Evolutionary conservation across 148 eudicot species (phyloP).

Genomic region (Camellia lanceoleosa): DNA sequence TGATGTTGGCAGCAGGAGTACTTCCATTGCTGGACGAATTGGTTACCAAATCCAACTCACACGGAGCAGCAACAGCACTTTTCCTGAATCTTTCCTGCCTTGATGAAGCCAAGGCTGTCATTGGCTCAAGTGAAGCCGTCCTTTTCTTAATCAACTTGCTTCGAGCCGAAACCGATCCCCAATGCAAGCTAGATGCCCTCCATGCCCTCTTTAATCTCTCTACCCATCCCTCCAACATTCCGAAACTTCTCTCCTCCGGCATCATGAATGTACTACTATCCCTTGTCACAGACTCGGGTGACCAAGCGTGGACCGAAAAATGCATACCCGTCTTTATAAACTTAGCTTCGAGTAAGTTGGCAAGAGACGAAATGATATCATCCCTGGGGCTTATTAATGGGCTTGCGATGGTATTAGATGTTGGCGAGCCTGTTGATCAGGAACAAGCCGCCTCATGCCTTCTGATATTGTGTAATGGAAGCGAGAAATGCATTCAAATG

Average conservation of each 20-base stretch:
- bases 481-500: constrained; percentile 74
- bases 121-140: constrained; percentile 69
- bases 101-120: constrained; percentile 77
- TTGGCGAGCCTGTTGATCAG: constrained; percentile 81
- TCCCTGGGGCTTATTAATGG: constrained; percentile 49
- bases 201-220: constrained; percentile 85
- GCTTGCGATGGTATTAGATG: constrained; percentile 64
- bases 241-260: constrained; percentile 63
- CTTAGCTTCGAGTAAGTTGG: constrained; percentile 51
- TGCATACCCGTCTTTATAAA: constrained; percentile 74
- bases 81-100: constrained; percentile 83
- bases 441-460: constrained; percentile 87
- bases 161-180: constrained; percentile 40
- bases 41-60: constrained; percentile 41
- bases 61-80: constrained; percentile 74
- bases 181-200: constrained; percentile 70
- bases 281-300: constrained; percentile 46
- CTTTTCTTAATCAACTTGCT: constrained; percentile 65
- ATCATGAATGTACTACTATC: constrained; percentile 55
- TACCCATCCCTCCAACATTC: constrained; percentile 50
- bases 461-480: constrained; percentile 66
- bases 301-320: constrained; percentile 72
- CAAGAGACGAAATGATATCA: constrained; percentile 51
- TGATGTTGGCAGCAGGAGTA: constrained; percentile 75
- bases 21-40: constrained; percentile 61